phyloP scores from a whole-genome alignment of 306 rosid species.

The Prunus mume region DNA sequence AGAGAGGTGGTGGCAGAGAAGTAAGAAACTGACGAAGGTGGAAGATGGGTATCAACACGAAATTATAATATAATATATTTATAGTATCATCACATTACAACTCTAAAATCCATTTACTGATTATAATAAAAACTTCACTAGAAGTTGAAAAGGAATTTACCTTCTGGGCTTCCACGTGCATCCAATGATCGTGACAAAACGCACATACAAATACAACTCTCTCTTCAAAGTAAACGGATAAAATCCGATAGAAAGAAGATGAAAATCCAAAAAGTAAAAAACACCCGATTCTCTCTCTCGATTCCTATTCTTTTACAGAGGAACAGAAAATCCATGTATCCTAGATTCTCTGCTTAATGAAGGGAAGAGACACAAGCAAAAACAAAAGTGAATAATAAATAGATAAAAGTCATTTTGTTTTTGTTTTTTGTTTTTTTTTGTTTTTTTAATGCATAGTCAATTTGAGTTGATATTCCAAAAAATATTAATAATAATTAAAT shows the following conservation, averaged over 20 bases:
- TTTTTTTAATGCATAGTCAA: background rate
- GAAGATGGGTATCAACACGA: conserved; percentile 39
- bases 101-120: conserved; percentile 23
- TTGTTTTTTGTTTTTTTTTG: background rate
- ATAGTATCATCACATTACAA: conserved; percentile 17
- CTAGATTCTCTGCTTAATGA: conserved; percentile 33
- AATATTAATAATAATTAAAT: background rate
- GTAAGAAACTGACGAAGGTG: conserved; percentile 52
- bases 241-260: background rate
- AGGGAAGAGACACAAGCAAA: background rate
- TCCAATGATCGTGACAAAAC: conserved; percentile 49
- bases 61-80: conserved; percentile 27
- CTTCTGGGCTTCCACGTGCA: conserved; percentile 55
- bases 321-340: conserved; percentile 17
- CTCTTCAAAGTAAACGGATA: conserved; percentile 27
- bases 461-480: background rate
- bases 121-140: conserved; percentile 24
- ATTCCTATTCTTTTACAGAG: background rate
- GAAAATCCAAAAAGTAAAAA: background rate
- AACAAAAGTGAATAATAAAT: background rate
- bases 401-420: background rate
- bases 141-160: conserved; percentile 36
- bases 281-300: conserved; percentile 1
- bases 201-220: conserved; percentile 24
- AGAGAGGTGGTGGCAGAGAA: conserved; percentile 36